Conservation (phyloP, 2,329 filamentous ascomycete species). For the Scytalidium lignicola region DNA sequence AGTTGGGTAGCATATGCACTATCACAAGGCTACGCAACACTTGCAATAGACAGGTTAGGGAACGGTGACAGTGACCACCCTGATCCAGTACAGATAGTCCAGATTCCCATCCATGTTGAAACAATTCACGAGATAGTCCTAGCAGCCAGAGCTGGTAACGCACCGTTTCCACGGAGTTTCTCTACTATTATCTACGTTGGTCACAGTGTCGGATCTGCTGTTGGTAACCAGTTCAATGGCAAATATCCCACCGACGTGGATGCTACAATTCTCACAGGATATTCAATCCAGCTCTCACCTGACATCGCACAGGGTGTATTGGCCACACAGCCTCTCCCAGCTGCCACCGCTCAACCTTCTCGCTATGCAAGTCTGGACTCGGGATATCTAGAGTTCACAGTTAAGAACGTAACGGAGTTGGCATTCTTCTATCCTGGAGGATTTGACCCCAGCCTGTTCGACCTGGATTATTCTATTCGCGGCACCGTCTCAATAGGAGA, state of each 20-base stretch:
- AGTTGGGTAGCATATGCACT: conserved; percentile 19
- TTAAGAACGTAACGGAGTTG: not conserved
- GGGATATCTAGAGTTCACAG: conserved; percentile 11
- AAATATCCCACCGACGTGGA: conserved; percentile 22
- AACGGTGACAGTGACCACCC: conserved; percentile 20
- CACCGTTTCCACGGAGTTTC: conserved; percentile 15
- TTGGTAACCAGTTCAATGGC: conserved; percentile 16
- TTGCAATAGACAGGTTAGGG: conserved; percentile 24
- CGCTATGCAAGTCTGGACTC: conserved; percentile 4
- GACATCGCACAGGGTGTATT: not conserved
- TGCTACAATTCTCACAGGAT: conserved; percentile 23
- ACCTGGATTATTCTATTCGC: conserved; percentile 5
- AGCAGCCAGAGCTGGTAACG: conserved; percentile 6
- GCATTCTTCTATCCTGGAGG: conserved; percentile 6
- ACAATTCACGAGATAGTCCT: conserved; percentile 19
- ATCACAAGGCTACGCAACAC: conserved; percentile 18
- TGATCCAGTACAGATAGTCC: conserved; percentile 18
- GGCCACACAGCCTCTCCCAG: conserved; percentile 2
- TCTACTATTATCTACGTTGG: conserved; percentile 22
- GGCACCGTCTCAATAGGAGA: conserved; percentile 17
- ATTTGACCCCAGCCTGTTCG: conserved; percentile 6
- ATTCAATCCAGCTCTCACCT: not conserved
- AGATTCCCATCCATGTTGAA: conserved; percentile 19
- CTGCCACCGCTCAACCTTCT: conserved; percentile 1
- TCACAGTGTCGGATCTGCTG: conserved; percentile 20